Evolutionary conservation across 176 grass and related monocot genomes (phyloP), one percentile per base, ranked within the genome.

Genomic region (Carex kokanica): DNA sequence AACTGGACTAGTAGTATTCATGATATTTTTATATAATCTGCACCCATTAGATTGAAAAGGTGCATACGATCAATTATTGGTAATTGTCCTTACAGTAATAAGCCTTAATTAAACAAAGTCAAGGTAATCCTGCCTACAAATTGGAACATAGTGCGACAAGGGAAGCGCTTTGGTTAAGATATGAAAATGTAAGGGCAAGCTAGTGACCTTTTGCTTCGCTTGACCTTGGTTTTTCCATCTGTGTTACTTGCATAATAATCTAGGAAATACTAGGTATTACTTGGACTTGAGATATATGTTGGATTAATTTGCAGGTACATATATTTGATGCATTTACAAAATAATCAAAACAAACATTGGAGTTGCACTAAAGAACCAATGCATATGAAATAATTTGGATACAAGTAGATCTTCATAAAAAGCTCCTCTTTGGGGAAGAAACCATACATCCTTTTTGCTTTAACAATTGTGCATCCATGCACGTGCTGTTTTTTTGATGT

Each of bases 401-500:
- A 98, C 95, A 98, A 78, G 77, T 90, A 94, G 38, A 98, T 98
- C 79, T 98, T 98, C 66, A 98, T 52, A 84, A 98, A 98, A 74
- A 94, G 31, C 27, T 94, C 92, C 81, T 98, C 95, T 2, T 65
- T 88, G 9, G 74, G 88, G 88, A 92, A 89, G 86, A 88, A 98
- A 3, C 95, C 95, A 84, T 98, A 98, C 65, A 98, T 64, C 51
- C 89, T 94, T 70, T 98, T 98, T 51, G 92, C 95, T 86, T 93
- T 90, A 91, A 94, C 95, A 87, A 98, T 90, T 74, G 15, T 90
- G 89, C 79, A 98, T 75, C 95, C 92, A 93, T 98, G 95, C 61
- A 98, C 85, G 54, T 94, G 89, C 88, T 87, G 91, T 85, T 52
- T 89, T 90, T 91, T 94, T 82, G 92, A 83, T 70, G 89, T 70